phyloP scores from a whole-genome alignment of 106 monocot genomes.

The Iris macrosiphon region DNA sequence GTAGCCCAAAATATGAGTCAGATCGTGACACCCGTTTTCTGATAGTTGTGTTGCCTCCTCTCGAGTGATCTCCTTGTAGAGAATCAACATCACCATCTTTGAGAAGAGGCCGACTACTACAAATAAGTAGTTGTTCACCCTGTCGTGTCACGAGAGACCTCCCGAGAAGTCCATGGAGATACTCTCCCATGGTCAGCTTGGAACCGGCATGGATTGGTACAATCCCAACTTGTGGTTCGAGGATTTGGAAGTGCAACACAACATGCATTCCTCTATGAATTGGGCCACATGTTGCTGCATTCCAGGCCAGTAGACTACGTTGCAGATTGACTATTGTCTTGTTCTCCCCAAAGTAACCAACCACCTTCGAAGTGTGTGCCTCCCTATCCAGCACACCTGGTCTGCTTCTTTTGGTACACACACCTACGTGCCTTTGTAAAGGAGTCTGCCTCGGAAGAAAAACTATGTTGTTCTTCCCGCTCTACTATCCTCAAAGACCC shows the following conservation, averaged over 20 bases:
- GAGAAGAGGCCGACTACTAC: not conserved
- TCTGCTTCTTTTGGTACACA: not conserved
- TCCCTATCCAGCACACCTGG: not conserved
- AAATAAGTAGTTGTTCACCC: not conserved
- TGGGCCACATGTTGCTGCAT: not conserved
- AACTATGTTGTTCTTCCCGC: no score
- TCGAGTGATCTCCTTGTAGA: slow-evolving; percentile 1
- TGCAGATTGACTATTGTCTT: not conserved
- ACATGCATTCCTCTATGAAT: not conserved
- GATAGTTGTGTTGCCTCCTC: not conserved
- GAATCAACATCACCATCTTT: slow-evolving; percentile 2
- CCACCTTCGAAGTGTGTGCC: slow-evolving; percentile 3
- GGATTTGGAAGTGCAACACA: slow-evolving; percentile 4
- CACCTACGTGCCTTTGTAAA: not conserved
- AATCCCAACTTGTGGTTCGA: slow-evolving; percentile 4
- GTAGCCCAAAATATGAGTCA: not conserved
- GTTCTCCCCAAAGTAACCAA: not conserved
- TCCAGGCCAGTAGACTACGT: not conserved
- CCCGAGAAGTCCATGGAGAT: slow-evolving; percentile 15
- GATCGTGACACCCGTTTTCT: not conserved
- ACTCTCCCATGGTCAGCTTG: not conserved
- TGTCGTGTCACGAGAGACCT: not conserved
- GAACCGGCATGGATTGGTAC: not conserved
- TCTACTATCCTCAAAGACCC: no score
- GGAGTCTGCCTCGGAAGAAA: not conserved